Conservation (phyloP, 208 protist species). For the Acanthamoeba sp. region DNA sequence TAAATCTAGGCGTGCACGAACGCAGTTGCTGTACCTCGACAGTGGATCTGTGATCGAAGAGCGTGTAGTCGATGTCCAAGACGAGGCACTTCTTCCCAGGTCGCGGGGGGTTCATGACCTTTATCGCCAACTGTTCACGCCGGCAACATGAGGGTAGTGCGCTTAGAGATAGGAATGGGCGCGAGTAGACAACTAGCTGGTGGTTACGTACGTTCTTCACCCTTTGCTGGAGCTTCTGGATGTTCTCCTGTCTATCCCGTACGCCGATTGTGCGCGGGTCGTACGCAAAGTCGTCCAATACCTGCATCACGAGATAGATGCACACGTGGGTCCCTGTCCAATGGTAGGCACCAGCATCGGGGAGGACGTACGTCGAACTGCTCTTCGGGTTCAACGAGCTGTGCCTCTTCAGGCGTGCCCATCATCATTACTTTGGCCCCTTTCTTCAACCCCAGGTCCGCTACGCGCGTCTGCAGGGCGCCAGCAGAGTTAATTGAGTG, state of each 20-base stretch:
- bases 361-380: constrained; percentile 31
- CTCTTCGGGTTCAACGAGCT: constrained; percentile 50
- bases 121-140: neutral
- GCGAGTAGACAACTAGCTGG: neutral
- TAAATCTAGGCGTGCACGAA: neutral
- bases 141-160: neutral
- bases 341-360: too few species aligned
- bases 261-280: neutral
- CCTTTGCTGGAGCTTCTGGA: constrained; percentile 33
- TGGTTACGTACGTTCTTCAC: constrained; percentile 20
- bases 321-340: too few species aligned
- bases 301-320: neutral
- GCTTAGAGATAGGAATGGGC: neutral
- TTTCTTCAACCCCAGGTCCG: neutral
- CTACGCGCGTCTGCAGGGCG: neutral
- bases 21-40: neutral
- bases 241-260: constrained; percentile 3
- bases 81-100: constrained; percentile 56
- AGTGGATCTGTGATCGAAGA: constrained; percentile 56
- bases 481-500: neutral
- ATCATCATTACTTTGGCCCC: constrained; percentile 48
- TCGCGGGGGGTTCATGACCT: constrained; percentile 51
- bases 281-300: constrained; percentile 57
- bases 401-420: constrained; percentile 34
- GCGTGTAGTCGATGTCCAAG: constrained; percentile 70